Conservation (phyloP, 106 monocot genomes). For the Dendrobium officinale region DNA sequence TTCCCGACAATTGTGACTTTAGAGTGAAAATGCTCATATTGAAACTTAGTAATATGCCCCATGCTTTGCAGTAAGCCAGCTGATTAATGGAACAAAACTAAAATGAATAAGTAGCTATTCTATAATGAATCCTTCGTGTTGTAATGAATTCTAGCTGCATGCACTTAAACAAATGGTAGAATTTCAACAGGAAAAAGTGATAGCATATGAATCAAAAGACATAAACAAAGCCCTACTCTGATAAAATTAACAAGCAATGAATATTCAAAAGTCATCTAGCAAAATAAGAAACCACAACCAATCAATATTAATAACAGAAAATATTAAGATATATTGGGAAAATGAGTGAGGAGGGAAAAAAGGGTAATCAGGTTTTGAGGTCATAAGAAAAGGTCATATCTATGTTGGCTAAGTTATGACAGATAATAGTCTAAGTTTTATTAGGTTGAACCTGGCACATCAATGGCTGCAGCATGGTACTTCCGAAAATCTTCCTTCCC, state of each 20-base stretch:
- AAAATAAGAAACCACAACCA: background rate
- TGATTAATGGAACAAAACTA: too few species aligned
- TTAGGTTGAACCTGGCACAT: constrained; percentile 62
- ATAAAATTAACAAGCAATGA: background rate
- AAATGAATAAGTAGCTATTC: too few species aligned
- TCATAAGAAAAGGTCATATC: background rate
- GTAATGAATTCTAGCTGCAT: too few species aligned
- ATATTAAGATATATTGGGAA: background rate
- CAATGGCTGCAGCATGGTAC: constrained; percentile 90
- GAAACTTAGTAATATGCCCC: too few species aligned
- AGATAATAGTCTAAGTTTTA: background rate
- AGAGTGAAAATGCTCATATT: too few species aligned
- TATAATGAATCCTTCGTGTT: too few species aligned
- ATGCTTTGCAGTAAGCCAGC: too few species aligned
- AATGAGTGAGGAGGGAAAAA: background rate
- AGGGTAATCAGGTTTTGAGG: background rate
- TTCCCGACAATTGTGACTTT: too few species aligned
- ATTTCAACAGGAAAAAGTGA: too few species aligned
- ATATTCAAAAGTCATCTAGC: background rate
- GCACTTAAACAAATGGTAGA: too few species aligned
- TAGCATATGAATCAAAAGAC: background rate
- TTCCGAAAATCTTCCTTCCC: constrained; percentile 82
- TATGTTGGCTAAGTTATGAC: background rate
- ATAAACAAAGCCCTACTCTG: background rate
- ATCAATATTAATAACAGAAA: background rate